Conservation (phyloP, 768 basidiomycete genomes). For the Psilocybe cyanescens region DNA sequence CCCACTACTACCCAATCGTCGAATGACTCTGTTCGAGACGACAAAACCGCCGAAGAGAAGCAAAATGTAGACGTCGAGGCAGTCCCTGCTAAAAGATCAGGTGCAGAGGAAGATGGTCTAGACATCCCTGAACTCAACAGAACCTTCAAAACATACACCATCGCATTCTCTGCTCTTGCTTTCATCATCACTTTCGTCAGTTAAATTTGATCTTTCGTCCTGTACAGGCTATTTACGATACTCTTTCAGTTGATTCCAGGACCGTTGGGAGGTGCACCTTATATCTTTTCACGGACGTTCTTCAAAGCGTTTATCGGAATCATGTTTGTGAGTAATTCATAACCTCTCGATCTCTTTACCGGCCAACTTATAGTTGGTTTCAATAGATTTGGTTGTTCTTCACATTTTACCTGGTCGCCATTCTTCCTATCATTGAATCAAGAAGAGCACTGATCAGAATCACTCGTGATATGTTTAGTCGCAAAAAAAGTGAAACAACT, state of each 20-base stretch:
- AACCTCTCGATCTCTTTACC: no score
- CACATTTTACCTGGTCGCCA: constrained; percentile 17
- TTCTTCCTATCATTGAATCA: constrained; percentile 16
- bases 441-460: constrained; percentile 10
- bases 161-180: constrained; percentile 15
- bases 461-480: constrained; percentile 3
- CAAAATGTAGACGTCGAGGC: neutral
- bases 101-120: constrained; percentile 11
- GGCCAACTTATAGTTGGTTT: no score
- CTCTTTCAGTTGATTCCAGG: constrained; percentile 12
- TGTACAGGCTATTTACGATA: no score
- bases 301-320: constrained; percentile 8
- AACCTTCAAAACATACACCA: constrained; percentile 19
- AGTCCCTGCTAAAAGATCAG: neutral
- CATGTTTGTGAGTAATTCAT: constrained; percentile 15
- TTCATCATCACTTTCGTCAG: constrained; percentile 20
- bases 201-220: neutral
- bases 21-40: neutral
- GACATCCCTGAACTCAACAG: constrained; percentile 19
- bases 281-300: constrained; percentile 18
- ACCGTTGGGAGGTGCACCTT: constrained; percentile 15
- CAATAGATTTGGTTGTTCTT: constrained; percentile 19
- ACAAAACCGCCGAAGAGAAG: neutral
- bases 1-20: neutral
- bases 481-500: neutral